A percentile compares a stretch with the other conserved stretches of the same genome.
These are phyloP conservation scores for Teratosphaeria epicoccoides DNA, from an alignment of 2,329 filamentous ascomycete species.

Conservation along the genomic window DNA sequence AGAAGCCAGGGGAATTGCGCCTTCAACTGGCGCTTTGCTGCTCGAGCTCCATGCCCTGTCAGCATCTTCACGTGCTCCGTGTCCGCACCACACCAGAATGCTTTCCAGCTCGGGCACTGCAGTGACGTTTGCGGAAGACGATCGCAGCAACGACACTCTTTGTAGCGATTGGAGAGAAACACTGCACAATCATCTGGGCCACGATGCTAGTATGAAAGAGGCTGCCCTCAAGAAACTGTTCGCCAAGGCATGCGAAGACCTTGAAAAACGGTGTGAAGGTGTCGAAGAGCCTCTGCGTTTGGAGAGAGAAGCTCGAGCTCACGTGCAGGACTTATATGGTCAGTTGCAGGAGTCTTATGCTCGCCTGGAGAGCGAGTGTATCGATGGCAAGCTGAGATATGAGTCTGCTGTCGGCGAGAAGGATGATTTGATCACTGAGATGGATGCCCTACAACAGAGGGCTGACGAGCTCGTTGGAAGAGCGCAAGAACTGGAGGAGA, in stretches of 20 bases:
- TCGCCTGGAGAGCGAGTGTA: slow-evolving; percentile 28
- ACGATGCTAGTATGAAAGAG: slow-evolving; percentile 34
- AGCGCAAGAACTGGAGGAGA: slow-evolving; percentile 18
- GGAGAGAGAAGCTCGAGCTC: slow-evolving; percentile 30
- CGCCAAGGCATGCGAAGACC: slow-evolving; percentile 43
- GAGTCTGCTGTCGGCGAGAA: slow-evolving; percentile 33
- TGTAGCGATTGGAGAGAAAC: slow-evolving; percentile 38
- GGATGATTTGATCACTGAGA: slow-evolving; percentile 26
- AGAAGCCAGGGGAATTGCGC: not conserved
- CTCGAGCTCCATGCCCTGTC: slow-evolving; percentile 7
- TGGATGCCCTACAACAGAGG: slow-evolving; percentile 27
- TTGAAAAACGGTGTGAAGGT: slow-evolving; percentile 46
- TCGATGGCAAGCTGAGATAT: slow-evolving; percentile 28
- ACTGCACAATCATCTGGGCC: slow-evolving; percentile 35
- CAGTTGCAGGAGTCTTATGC: slow-evolving; percentile 26
- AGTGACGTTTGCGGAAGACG: slow-evolving; percentile 4
- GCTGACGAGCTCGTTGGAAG: slow-evolving; percentile 27
- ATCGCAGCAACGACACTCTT: slow-evolving; percentile 4
- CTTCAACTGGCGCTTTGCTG: not conserved
- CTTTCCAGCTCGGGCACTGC: not conserved
- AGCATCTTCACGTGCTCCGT: not conserved
- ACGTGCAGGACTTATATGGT: slow-evolving; percentile 27
- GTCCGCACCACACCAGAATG: not conserved
- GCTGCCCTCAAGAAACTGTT: slow-evolving; percentile 40
- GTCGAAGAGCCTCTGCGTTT: slow-evolving; percentile 44